These are phyloP conservation scores for Corymbia maculata DNA, from an alignment of 345 rosid species.

Conservation along the genomic window DNA sequence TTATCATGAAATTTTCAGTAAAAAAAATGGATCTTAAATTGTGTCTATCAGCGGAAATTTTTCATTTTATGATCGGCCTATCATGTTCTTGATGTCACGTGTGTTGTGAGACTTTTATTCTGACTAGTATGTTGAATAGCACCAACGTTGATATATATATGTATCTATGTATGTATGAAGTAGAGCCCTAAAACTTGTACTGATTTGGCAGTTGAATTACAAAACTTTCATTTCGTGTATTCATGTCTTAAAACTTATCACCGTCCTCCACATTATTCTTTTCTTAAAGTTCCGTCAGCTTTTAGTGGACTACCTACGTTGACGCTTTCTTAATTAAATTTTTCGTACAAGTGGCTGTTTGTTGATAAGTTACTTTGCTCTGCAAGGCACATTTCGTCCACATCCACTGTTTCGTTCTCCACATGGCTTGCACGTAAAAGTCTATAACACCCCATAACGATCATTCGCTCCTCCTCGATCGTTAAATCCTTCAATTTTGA, in stretches of 20 bases:
- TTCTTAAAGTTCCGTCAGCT: neutral
- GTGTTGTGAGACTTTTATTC: neutral
- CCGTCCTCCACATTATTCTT: neutral
- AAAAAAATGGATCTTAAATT: neutral
- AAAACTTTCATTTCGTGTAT: neutral
- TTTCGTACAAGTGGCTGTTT: neutral
- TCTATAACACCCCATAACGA: neutral
- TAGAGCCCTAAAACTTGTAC: neutral
- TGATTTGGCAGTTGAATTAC: neutral
- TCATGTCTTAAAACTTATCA: neutral
- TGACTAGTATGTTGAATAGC: neutral
- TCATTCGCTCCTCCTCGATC: neutral
- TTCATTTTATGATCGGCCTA: neutral
- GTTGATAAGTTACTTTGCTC: neutral
- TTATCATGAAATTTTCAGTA: no score
- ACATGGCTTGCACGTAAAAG: neutral
- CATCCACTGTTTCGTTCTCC: neutral
- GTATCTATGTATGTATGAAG: no score
- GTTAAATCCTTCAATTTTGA: neutral
- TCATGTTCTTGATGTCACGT: neutral
- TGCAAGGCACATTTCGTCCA: neutral
- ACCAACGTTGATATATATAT: neutral
- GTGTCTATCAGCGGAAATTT: neutral
- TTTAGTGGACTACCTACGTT: neutral
- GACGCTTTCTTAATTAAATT: neutral